phyloP scores from a whole-genome alignment of 2,329 filamentous ascomycete genomes.

The Fonsecaea erecta region DNA sequence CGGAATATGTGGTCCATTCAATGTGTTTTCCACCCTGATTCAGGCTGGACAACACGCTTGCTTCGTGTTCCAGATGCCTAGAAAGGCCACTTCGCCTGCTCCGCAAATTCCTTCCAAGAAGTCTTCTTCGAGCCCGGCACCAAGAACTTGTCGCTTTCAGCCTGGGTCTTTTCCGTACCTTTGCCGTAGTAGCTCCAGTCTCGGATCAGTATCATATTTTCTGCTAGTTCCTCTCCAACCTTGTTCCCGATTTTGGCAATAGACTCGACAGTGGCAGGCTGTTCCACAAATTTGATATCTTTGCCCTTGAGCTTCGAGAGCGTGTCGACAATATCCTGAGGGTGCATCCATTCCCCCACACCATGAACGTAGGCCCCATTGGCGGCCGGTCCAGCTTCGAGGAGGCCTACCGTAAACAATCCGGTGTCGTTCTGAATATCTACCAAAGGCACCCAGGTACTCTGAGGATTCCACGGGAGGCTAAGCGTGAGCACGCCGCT shows the following conservation, averaged over 20 bases:
- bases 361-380: slow-evolving; percentile 53
- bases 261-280: slow-evolving; percentile 52
- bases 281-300: slow-evolving; percentile 37
- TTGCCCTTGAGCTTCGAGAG: slow-evolving; percentile 51
- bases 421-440: slow-evolving; percentile 54
- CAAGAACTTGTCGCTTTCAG: slow-evolving; percentile 31
- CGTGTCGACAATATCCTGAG: slow-evolving; percentile 47
- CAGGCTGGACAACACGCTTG: background rate
- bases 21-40: background rate
- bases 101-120: slow-evolving; percentile 28
- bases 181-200: slow-evolving; percentile 60
- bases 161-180: slow-evolving; percentile 38
- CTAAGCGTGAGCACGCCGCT: slow-evolving; percentile 41
- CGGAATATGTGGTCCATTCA: background rate
- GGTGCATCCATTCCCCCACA: slow-evolving; percentile 48
- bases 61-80: background rate
- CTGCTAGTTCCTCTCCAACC: slow-evolving; percentile 55
- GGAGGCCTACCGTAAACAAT: slow-evolving; percentile 45
- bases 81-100: slow-evolving; percentile 24
- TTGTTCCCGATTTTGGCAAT: slow-evolving; percentile 47
- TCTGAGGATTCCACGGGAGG: slow-evolving; percentile 39
- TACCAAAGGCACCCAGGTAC: slow-evolving; percentile 50
- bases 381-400: slow-evolving; percentile 31
- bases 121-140: slow-evolving; percentile 26
- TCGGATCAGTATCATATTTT: slow-evolving; percentile 59